Conservation (phyloP, 495 filamentous ascomycete species). For the Xylaria palmicola region DNA sequence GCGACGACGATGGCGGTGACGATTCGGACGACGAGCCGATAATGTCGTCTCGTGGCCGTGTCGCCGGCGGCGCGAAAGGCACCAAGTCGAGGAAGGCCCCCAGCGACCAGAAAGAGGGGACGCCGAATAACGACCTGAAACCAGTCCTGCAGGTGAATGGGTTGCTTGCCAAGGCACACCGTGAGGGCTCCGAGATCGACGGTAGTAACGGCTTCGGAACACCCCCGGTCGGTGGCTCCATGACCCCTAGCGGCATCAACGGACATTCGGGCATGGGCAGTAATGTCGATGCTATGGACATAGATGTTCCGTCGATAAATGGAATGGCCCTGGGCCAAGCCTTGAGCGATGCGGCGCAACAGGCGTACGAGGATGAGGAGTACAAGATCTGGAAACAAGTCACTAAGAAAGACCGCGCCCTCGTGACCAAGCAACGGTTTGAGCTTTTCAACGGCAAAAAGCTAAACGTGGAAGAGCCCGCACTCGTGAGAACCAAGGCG, state of each 20-base stretch:
- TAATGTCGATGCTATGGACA: constrained; percentile 78
- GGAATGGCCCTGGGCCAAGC: constrained; percentile 57
- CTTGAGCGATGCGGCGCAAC: constrained; percentile 51
- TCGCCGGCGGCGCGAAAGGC: constrained; percentile 73
- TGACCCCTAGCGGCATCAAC: constrained; percentile 74
- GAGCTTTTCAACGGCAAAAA: constrained; percentile 81
- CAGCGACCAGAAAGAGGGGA: constrained; percentile 74
- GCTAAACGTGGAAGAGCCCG: constrained; percentile 84
- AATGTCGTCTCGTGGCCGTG: constrained; percentile 93
- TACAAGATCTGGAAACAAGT: constrained; percentile 99
- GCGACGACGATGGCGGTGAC: constrained; percentile 77
- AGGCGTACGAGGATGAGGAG: constrained; percentile 72
- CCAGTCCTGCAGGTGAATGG: constrained; percentile 55
- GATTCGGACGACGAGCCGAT: constrained; percentile 98
- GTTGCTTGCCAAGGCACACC: constrained; percentile 43
- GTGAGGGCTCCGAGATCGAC: constrained; percentile 54
- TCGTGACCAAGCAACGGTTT: constrained; percentile 74
- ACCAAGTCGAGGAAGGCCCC: constrained; percentile 79
- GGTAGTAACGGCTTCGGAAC: constrained; percentile 85
- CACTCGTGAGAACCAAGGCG: constrained; percentile 70
- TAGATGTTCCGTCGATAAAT: constrained; percentile 68
- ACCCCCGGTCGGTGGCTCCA: constrained; percentile 71
- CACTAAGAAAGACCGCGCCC: constrained; percentile 93
- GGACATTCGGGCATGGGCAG: constrained; percentile 62
- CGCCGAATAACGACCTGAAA: constrained; percentile 67